Evolutionary conservation across 176 grass and related monocot genomes (phyloP).

Genomic region (Oryza meyeriana): DNA sequence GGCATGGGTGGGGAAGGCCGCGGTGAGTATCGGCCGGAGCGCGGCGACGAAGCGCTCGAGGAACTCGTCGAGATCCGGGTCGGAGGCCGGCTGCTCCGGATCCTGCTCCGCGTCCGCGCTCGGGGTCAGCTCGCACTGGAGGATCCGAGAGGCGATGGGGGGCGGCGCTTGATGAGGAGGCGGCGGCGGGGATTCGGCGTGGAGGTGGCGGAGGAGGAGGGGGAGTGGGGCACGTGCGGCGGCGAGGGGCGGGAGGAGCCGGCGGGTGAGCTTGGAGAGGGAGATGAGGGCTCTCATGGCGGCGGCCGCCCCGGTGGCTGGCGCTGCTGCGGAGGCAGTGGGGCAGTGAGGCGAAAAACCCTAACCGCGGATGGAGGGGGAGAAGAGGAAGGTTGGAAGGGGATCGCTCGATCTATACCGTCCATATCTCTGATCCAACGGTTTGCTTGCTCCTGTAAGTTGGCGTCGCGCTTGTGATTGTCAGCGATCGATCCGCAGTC

Average conservation of each 20-base stretch:
- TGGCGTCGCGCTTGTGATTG: neutral
- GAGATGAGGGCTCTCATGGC: conserved; percentile 72
- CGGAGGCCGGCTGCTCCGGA: neutral
- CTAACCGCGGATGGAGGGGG: conserved; percentile 23
- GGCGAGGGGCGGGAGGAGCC: conserved; percentile 34
- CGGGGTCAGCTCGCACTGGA: conserved; percentile 42
- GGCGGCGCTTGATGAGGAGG: conserved; percentile 23
- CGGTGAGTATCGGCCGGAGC: conserved; percentile 47
- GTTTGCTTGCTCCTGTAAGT: neutral
- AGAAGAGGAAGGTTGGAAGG: conserved; percentile 11
- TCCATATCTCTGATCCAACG: conserved; percentile 9
- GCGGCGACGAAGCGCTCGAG: conserved; percentile 51
- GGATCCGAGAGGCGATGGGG: conserved; percentile 54
- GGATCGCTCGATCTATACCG: neutral
- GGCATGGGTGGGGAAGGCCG: conserved; percentile 50
- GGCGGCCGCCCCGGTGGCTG: neutral
- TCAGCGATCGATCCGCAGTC: no score
- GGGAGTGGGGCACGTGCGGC: neutral
- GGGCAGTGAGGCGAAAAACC: conserved; percentile 24
- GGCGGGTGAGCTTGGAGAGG: conserved; percentile 48
- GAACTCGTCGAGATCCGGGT: conserved; percentile 53
- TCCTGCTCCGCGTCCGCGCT: neutral
- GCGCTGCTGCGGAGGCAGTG: neutral
- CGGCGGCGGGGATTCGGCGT: conserved; percentile 21
- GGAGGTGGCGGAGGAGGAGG: conserved; percentile 24